Base-by-base conservation (phyloP, 306 rosid species). In the Medicago arabica region DNA sequence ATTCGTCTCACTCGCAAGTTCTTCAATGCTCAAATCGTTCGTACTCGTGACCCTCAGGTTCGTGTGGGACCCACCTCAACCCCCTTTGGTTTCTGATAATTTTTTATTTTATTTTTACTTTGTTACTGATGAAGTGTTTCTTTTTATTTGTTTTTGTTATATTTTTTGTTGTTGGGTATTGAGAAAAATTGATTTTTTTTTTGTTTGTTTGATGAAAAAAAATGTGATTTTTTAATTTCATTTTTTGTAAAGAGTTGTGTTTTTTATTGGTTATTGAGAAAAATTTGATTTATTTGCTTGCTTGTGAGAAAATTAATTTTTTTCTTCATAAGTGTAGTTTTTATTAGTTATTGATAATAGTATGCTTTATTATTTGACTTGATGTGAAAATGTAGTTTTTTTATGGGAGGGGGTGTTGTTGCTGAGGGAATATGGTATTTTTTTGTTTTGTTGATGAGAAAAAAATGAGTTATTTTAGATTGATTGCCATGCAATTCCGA, bases 1-100 rank as follows among this genome's bases (percentile, higher is more conserved):
- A 90, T 96, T 87, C 98, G 98, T 53, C 96, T 88, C 73, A 83
- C 99, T 7, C 39, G 85, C n/a, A 90, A 81, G 71, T 96, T 86
- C 83, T 77, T 84, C 68, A 71, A 86, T 68, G 96, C 99, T 9
- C 83, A 96, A 83, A 89, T 96, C 67, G 88, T 96, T 18, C 93
- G 99, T 69, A 60, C 98, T 12, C 85, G 99, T 4, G 99, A 96
- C 64, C 81, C 96, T 53, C 88, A 87, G 97, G 98, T 14, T 6
- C 0, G 40, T 8, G 25, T 1, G 18, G 28, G 60, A 53, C 23
- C 40, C 9, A 4, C 34, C n/a, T 44, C 50, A 13, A 25, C 73
- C 39, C 9, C 15, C 7, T 28, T 58, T 43, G 18, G 66, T 19
- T 54, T 15, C 2, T 54, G 46, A 8, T 2, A 43, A 12, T 51